Evolutionary conservation across 2,329 filamentous ascomycete species (phyloP), one percentile per base, ranked within the genome.

Genomic region (Fusarium domesticum): DNA sequence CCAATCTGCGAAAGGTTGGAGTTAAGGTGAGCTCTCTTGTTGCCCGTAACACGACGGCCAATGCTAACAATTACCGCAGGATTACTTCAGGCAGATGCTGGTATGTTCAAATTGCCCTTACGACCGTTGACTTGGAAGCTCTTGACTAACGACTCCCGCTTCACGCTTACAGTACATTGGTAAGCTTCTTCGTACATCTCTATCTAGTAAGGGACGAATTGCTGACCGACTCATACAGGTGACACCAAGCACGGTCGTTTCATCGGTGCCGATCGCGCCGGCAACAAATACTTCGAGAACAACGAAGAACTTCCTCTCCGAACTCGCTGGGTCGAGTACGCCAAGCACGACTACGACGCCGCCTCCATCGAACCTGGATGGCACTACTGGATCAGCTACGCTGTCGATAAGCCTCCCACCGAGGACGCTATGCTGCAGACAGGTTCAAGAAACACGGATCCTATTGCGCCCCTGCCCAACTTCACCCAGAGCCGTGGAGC

Each of bases 281-380:
- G 93, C 70, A 98, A 98, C 83, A 97, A 96, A 75, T 98, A 80
- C 79, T 98, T 82, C 69, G 93, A 98, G 79, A 96, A 98, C 76
- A 71, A 82, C 64, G 90, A 97, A 67, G 93, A 98, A 70, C 78
- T 98, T 48, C 93, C 93, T 46, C 90, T 96, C 62, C 87, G 92
- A 64, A 96, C 90, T 59, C 83, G 91, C 77, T 98, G 95, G 93
- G 88, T 98, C 54, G 91, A 97, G 71, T 98, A 95, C 78, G 92
- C 89, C 74, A 79, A 87, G 69, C 77, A 88, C 61, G 89, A 97
- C 69, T 87, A 78, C 65, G 87, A 93, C 61, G 76, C 87, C 51
- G 81, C 81, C 47, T 89, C 96, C 42, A 87, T 96, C 61, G 92
- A 97, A 71, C 91, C 92, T 39, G 88, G 92, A 70, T 98, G 93